These are phyloP conservation scores for Chrysoporthe deuterocubensis DNA, from an alignment of 2,329 filamentous ascomycete genomes.

Conservation along the genomic window DNA sequence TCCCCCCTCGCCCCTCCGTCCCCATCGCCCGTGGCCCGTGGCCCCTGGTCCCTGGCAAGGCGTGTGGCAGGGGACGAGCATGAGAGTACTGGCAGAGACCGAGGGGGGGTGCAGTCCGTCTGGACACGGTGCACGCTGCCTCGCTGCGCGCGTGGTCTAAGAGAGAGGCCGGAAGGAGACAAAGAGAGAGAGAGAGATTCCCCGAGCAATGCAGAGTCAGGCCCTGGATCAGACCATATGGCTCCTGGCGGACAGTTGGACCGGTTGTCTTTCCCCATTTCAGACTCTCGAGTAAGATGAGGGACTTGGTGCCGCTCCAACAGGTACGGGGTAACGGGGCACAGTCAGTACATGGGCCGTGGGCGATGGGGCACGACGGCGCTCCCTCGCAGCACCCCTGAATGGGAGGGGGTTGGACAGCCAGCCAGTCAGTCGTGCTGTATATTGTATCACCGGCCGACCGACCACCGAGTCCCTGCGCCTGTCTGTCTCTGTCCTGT, in stretches of 20 bases:
- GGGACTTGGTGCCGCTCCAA: background rate
- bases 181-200: background rate
- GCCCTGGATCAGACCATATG: slow-evolving; percentile 15
- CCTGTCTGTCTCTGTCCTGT: too few species aligned
- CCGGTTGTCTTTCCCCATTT: background rate
- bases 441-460: background rate
- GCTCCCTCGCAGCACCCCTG: background rate
- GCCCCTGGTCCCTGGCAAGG: background rate
- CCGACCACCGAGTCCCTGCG: background rate
- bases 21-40: background rate
- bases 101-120: background rate
- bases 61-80: background rate
- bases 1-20: background rate
- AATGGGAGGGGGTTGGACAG: background rate
- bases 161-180: background rate
- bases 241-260: slow-evolving; percentile 3
- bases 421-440: background rate
- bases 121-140: slow-evolving; percentile 4
- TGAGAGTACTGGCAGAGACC: background rate
- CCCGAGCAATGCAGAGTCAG: background rate
- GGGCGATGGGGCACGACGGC: background rate
- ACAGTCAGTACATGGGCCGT: background rate
- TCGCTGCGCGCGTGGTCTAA: background rate
- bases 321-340: slow-evolving; percentile 5
- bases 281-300: background rate